Base-by-base conservation (phyloP, 2,329 filamentous ascomycete species). In the Penicillium sp. region DNA sequence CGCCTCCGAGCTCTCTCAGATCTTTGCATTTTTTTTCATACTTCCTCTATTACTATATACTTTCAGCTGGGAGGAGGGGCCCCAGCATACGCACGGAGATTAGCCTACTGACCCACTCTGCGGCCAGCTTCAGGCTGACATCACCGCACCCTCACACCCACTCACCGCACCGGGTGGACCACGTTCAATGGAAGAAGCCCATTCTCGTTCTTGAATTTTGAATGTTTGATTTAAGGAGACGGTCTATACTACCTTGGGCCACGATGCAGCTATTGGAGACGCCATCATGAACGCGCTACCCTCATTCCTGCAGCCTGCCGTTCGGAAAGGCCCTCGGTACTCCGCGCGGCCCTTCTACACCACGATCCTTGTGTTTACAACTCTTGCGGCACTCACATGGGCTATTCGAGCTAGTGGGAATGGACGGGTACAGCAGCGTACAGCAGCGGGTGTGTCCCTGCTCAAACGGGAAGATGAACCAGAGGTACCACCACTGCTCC, bases 311-410 rank as follows among this genome's bases (percentile, higher is more conserved):
- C 60, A 56, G 58, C 54, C 61, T 48, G 48, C 55, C 46, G 53
- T 49, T 44, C 58, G 57, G 53, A 62, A 48, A 51, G 57, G 56
- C 53, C 64, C 69, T 55, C 63, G 60, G 49, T 76, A 74, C 57
- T 75, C 76, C 9, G 69, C 70, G 39, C 68, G 74, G 42, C 72
- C 76, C 18, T 80, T 80, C 63, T 78, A 74, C 62, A 65, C 74
- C 39, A 74, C 72, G 30, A 54, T 79, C n/a, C 56, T 74, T 31
- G 60, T 74, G 7, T 67, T 75, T 40, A 61, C 62, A 2, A 44
- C 58, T 27, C 59, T 77, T 44, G 63, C 65, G 10, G 53, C 64
- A 11, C 57, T 67, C 30, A 74, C 66, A 49, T 64, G 65, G 60
- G 38, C 55, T 4, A n/a, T 63, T 5, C 49, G 48, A 39, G 42